Percentiles rank a stretch among this genome's conserved stretches.
Evolutionary conservation across 257 asterid species (phyloP).

Genomic region (Solanum rostratum): DNA sequence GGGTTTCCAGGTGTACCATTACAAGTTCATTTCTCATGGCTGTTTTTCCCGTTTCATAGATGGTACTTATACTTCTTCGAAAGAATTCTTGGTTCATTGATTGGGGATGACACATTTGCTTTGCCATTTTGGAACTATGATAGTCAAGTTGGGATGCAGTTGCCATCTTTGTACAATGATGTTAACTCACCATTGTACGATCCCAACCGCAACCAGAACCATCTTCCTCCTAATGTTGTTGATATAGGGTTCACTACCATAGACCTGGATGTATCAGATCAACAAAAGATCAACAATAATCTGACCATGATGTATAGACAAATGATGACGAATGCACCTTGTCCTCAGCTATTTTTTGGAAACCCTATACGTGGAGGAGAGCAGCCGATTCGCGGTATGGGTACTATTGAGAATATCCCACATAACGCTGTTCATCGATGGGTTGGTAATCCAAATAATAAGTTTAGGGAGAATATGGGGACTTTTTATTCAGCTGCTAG

Average conservation of each 20-base stretch:
- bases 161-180: slow-evolving; percentile 22
- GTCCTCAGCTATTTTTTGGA: slow-evolving; percentile 34
- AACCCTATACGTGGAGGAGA: slow-evolving; percentile 16
- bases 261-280: background rate
- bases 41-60: slow-evolving; percentile 44
- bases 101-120: slow-evolving; percentile 22
- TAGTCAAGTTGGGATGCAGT: slow-evolving; percentile 28
- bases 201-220: slow-evolving; percentile 13
- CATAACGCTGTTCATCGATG: slow-evolving; percentile 31
- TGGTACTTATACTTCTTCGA: slow-evolving; percentile 39
- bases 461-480: slow-evolving; percentile 37
- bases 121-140: slow-evolving; percentile 34
- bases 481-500: slow-evolving; percentile 58
- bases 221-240: slow-evolving; percentile 15
- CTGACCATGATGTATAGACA: slow-evolving; percentile 23
- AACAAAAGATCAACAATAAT: slow-evolving; percentile 19
- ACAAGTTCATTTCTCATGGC: slow-evolving; percentile 31
- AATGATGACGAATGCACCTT: slow-evolving; percentile 23
- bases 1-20: slow-evolving; percentile 13
- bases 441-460: slow-evolving; percentile 29
- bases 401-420: slow-evolving; percentile 37
- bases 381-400: slow-evolving; percentile 21
- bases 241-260: slow-evolving; percentile 19
- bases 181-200: slow-evolving; percentile 24
- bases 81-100: slow-evolving; percentile 20